Base-by-base conservation (phyloP, 768 basidiomycete species). In the Suillus subluteus region DNA sequence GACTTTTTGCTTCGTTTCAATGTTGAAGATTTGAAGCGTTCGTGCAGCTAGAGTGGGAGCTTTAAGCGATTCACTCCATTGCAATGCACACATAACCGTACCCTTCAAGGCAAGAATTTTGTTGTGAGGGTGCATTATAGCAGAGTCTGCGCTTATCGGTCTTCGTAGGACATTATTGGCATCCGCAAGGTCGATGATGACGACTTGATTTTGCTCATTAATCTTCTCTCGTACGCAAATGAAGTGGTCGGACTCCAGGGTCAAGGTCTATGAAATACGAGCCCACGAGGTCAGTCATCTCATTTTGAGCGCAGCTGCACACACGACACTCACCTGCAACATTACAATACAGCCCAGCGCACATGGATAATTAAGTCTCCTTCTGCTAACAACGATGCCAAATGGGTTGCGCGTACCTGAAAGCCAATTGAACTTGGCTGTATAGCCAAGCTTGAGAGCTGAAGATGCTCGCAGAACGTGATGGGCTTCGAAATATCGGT, bases 361-460 rank as follows among this genome's bases (percentile, higher is more conserved):
- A 76, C 67, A 64, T 67, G 68, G 9, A 43, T 43, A 61, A 8
- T 61, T 61, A 26, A 61, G 59, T 61, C 11, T 43, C 40, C 18
- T 61, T 61, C 41, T 32, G 6, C 59, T 18, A 43, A 26, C 41
- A 32, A 61, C 41, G 30, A 32, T 30, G 26, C 6, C 5, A 43
- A 43, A 61, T 78, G 75, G 80, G 75, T 71, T 76, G 82, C 85
- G 72, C 76, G 70, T 73, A 92, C 93, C 87, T 98, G 96, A 82
- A 99, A 99, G 23, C 95, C 95, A 74, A 99, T 99, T 64, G 96
- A 96, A 68, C 91, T 89, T 63, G 97, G 98, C 79, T 99, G 98
- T 72, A 99, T 86, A 65, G 96, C 96, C 69, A 99, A 82, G 76
- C 95, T 95, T 32, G 96, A 96, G 73, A 99, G 91, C 83, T 99